Conservation (phyloP, 768 basidiomycete genomes). For the Phlebiopsis gigantea region DNA sequence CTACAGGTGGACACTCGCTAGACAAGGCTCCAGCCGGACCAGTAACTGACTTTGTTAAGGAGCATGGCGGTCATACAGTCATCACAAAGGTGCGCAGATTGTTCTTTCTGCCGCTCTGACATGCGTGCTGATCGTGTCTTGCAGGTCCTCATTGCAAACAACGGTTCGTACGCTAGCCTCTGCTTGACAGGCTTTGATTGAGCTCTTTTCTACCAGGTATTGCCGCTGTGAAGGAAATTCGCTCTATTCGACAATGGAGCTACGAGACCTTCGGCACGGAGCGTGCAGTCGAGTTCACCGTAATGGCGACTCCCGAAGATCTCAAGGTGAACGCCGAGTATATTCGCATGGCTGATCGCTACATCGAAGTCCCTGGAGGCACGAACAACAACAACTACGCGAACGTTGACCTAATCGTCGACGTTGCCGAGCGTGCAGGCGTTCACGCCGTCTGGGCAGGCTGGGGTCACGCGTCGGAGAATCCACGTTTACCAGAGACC, state of each 20-base stretch:
- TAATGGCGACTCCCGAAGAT: conserved; percentile 99
- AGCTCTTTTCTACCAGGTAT: conserved; percentile 48
- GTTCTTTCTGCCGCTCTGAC: background rate
- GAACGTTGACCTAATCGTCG: conserved; percentile 98
- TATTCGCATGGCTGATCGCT: conserved; percentile 99
- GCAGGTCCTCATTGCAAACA: conserved; percentile 97
- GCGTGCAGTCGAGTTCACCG: conserved; percentile 95
- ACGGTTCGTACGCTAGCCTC: conserved; percentile 58
- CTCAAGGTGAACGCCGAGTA: conserved; percentile 99
- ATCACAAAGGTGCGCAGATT: conserved; percentile 78
- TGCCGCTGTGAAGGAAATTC: conserved; percentile 98
- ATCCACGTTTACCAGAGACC: conserved; percentile 92
- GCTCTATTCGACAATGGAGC: conserved; percentile 98
- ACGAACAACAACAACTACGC: conserved; percentile 99
- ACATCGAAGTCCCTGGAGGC: conserved; percentile 97
- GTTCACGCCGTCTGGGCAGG: conserved; percentile 99
- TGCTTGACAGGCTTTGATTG: conserved; percentile 11
- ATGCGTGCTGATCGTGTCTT: background rate
- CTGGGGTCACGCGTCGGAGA: conserved; percentile 99
- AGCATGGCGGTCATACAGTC: conserved; percentile 92
- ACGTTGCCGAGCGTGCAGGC: conserved; percentile 93
- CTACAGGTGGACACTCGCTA: conserved; percentile 84
- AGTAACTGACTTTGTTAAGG: conserved; percentile 87
- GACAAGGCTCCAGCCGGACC: conserved; percentile 75
- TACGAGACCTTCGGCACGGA: conserved; percentile 99